These are phyloP conservation scores for Coleophoma cylindrospora DNA, from an alignment of 2,329 filamentous ascomycete species.

Conservation along the genomic window DNA sequence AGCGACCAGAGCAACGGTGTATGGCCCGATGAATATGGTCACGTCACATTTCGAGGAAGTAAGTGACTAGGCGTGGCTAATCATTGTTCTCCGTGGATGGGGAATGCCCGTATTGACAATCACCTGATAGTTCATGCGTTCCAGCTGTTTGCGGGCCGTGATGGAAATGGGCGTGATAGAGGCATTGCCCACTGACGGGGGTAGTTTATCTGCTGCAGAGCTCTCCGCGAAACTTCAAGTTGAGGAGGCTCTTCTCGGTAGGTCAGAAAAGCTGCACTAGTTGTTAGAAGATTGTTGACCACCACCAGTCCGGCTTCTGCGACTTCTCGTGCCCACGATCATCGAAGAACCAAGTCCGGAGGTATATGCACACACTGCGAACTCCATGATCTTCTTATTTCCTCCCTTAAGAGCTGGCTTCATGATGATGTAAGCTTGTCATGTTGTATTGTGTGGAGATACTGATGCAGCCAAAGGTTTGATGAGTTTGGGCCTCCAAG, in stretches of 20 bases:
- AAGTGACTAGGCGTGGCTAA: no score
- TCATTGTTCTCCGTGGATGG: no score
- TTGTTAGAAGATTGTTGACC: background rate
- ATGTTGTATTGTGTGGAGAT: no score
- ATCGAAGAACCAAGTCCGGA: constrained; percentile 15
- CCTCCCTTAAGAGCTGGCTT: background rate
- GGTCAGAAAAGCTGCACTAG: background rate
- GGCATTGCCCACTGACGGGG: constrained; percentile 12
- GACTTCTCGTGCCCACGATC: constrained; percentile 8
- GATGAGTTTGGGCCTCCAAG: constrained; percentile 13
- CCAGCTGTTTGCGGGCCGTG: constrained; percentile 10
- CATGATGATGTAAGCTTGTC: no score
- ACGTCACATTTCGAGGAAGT: no score
- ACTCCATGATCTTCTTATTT: constrained; percentile 14
- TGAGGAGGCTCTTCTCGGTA: constrained; percentile 18
- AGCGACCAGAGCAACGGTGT: no score
- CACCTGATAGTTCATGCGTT: constrained; percentile 3
- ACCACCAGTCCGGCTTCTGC: constrained; percentile 17
- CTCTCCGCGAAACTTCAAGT: constrained; percentile 15
- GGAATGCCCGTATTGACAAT: no score
- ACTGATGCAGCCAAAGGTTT: constrained; percentile 7
- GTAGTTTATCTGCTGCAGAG: constrained; percentile 8
- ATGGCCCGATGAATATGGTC: no score
- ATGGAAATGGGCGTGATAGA: constrained; percentile 21
- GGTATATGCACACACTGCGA: constrained; percentile 17